These are phyloP conservation scores for Elaeagnus macrophylla DNA, from an alignment of 306 rosid genomes.

Conservation along the genomic window DNA sequence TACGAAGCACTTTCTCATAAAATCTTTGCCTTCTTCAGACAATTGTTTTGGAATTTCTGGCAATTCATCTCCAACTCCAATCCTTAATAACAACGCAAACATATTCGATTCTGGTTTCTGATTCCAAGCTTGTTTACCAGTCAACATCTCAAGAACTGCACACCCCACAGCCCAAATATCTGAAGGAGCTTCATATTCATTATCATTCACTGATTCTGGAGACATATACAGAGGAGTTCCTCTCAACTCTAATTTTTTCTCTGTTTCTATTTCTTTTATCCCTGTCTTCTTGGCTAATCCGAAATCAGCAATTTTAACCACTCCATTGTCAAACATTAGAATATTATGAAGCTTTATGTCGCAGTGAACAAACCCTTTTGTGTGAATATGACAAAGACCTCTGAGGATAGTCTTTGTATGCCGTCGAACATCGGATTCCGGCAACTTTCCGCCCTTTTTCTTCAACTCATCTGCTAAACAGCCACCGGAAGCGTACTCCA, in stretches of 20 bases:
- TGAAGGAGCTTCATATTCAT: constrained; percentile 42
- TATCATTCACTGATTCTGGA: constrained; percentile 62
- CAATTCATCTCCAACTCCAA: constrained; percentile 50
- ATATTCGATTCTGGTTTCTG: constrained; percentile 23
- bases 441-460: not conserved
- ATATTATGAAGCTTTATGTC: not conserved
- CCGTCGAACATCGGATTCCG: not conserved
- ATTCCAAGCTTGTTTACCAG: constrained; percentile 62
- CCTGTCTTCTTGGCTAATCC: constrained; percentile 6
- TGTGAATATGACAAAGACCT: not conserved
- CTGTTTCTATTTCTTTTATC: not conserved
- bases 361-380: not conserved
- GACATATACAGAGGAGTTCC: constrained; percentile 81
- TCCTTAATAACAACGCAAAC: constrained; percentile 38
- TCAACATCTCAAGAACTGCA: constrained; percentile 57
- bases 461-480: not conserved
- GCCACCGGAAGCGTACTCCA: not conserved
- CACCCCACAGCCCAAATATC: constrained; percentile 86
- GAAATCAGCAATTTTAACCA: not conserved
- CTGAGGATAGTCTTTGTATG: not conserved
- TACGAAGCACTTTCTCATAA: constrained; percentile 47
- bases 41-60: constrained; percentile 51
- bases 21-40: constrained; percentile 53
- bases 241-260: constrained; percentile 19
- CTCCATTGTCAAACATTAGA: not conserved